Conservation (phyloP, 2,329 filamentous ascomycete genomes). For the Cordyceps militaris region DNA sequence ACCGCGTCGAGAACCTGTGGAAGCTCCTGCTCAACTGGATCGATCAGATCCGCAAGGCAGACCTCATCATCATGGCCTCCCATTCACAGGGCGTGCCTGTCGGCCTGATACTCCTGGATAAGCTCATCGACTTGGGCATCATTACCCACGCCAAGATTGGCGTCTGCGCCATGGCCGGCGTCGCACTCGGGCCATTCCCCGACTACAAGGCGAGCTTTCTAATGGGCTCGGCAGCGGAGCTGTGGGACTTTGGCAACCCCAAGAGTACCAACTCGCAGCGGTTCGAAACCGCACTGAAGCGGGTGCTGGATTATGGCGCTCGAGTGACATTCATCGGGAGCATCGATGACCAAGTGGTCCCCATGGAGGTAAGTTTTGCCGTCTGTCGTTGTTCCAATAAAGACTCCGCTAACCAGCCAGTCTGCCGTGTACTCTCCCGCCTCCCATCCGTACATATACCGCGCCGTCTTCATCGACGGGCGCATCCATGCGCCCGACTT, state of each 20-base stretch:
- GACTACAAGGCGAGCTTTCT: constrained; percentile 87
- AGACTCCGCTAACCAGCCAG: constrained; percentile 26
- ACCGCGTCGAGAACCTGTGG: constrained; percentile 89
- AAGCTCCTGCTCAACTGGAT: constrained; percentile 93
- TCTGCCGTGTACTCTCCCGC: constrained; percentile 83
- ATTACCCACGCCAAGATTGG: constrained; percentile 71
- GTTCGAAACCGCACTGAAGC: constrained; percentile 69
- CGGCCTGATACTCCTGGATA: constrained; percentile 83
- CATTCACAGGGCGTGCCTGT: constrained; percentile 96
- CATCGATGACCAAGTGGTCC: constrained; percentile 94
- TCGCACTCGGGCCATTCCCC: constrained; percentile 86
- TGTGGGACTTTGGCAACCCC: constrained; percentile 87
- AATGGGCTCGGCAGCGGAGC: constrained; percentile 82
- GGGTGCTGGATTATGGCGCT: constrained; percentile 69
- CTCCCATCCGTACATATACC: constrained; percentile 86
- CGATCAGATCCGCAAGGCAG: constrained; percentile 77
- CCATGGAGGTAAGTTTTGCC: constrained; percentile 61
- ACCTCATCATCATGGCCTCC: constrained; percentile 86
- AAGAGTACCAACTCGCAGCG: constrained; percentile 75
- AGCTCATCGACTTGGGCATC: constrained; percentile 84
- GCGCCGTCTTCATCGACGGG: constrained; percentile 93
- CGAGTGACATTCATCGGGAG: constrained; percentile 85
- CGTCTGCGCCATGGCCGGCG: constrained; percentile 83
- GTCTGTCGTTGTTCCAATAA: not conserved
- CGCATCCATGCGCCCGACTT: constrained; percentile 90